A percentile compares a stretch with the other conserved stretches of the same genome.
Conservation (phyloP, 306 rosid genomes). For the Bauhinia variegata region DNA sequence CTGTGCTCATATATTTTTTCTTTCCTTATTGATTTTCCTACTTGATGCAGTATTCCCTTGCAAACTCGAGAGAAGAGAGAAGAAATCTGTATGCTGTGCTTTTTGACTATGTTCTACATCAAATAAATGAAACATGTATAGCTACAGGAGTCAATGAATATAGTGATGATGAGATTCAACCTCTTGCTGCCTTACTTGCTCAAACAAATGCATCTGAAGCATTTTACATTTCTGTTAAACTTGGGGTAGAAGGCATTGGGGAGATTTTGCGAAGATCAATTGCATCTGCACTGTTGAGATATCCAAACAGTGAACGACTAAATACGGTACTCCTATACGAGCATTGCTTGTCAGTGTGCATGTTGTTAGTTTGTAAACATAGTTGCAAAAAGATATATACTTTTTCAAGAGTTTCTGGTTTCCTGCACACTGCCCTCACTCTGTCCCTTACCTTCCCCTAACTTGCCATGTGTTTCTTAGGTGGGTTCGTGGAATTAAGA, state of each 20-base stretch:
- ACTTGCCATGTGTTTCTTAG: slow-evolving; percentile 9
- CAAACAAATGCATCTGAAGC: slow-evolving; percentile 93
- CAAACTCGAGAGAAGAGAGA: slow-evolving; percentile 88
- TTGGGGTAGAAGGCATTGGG: slow-evolving; percentile 94
- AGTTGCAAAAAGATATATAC: slow-evolving; percentile 18
- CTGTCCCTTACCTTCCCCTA: neutral
- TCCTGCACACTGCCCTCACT: neutral
- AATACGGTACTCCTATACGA: slow-evolving; percentile 58
- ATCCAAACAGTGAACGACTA: slow-evolving; percentile 83
- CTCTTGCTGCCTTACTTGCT: slow-evolving; percentile 83
- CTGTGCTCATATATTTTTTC: neutral
- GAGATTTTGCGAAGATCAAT: slow-evolving; percentile 88
- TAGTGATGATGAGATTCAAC: slow-evolving; percentile 87
- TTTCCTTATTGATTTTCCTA: slow-evolving; percentile 6
- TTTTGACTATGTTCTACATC: slow-evolving; percentile 88
- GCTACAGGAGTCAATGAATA: slow-evolving; percentile 76
- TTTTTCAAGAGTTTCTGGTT: neutral
- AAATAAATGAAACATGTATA: slow-evolving; percentile 74
- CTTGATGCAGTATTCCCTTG: slow-evolving; percentile 81
- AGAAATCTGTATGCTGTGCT: slow-evolving; percentile 84
- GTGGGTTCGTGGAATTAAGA: slow-evolving; percentile 11
- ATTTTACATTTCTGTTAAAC: slow-evolving; percentile 85
- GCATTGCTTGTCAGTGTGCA: slow-evolving; percentile 3
- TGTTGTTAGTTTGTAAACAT: slow-evolving; percentile 19
- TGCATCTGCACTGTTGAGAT: slow-evolving; percentile 70